A percentile compares a stretch with the other conserved stretches of the same genome.
phyloP scores from a whole-genome alignment of 345 rosid species.

The Pugionium dolabratum region DNA sequence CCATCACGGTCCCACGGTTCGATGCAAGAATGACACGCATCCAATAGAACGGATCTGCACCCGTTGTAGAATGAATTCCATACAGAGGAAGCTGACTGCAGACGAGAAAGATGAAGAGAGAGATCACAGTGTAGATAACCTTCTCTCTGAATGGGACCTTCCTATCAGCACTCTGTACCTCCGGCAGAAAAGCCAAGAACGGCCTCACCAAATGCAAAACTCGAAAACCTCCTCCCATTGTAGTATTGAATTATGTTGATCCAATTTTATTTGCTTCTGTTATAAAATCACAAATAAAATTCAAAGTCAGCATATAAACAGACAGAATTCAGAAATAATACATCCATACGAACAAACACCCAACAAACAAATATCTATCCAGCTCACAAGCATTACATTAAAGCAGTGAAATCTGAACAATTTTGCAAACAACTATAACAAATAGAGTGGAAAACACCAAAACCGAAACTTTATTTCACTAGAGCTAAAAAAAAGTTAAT shows the following conservation, averaged over 20 bases:
- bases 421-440: background rate
- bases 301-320: background rate
- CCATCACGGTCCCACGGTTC: conserved; percentile 76
- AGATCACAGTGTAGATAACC: conserved; percentile 58
- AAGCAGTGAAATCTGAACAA: conserved; percentile 14
- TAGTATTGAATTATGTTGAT: conserved; percentile 16
- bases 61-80: conserved; percentile 69
- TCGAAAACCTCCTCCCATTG: conserved; percentile 73
- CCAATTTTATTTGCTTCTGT: conserved; percentile 26
- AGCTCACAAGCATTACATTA: background rate
- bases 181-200: conserved; percentile 55
- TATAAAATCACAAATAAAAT: conserved; percentile 4
- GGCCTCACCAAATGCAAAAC: conserved; percentile 71
- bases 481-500: background rate
- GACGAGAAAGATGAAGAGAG: conserved; percentile 64
- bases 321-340: background rate
- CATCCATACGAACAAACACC: background rate
- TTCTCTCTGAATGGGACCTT: conserved; percentile 71
- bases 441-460: background rate
- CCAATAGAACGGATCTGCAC: conserved; percentile 78
- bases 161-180: conserved; percentile 69
- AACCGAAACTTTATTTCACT: background rate
- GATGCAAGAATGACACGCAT: conserved; percentile 82
- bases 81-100: conserved; percentile 80
- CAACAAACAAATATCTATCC: background rate